These are phyloP conservation scores for Baudoinia panamericana DNA, from an alignment of 495 filamentous ascomycete species.

Conservation along the genomic window DNA sequence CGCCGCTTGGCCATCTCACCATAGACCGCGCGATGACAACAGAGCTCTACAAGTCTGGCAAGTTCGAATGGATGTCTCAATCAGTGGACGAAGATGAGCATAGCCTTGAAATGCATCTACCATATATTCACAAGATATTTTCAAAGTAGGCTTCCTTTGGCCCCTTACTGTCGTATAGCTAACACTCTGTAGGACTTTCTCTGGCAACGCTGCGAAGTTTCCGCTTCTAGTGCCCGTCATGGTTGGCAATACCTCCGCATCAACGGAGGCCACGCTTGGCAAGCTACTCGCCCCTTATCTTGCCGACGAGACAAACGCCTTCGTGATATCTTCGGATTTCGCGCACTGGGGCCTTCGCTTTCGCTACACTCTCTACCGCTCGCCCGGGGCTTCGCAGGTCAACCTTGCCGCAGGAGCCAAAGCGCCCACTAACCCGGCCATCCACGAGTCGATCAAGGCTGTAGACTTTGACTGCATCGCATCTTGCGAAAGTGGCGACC, in stretches of 20 bases:
- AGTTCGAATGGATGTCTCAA: slow-evolving; percentile 62
- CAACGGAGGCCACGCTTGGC: slow-evolving; percentile 58
- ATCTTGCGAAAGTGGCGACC: slow-evolving; percentile 61
- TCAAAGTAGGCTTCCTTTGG: slow-evolving; percentile 37
- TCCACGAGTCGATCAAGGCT: slow-evolving; percentile 67
- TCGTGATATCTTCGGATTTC: slow-evolving; percentile 87
- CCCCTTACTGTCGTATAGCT: not conserved
- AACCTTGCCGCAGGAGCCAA: slow-evolving; percentile 27
- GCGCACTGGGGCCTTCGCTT: slow-evolving; percentile 92
- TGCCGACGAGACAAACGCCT: slow-evolving; percentile 59
- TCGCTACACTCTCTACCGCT: slow-evolving; percentile 70
- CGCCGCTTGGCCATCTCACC: slow-evolving; percentile 67
- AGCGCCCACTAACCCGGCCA: slow-evolving; percentile 41
- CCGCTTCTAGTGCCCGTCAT: slow-evolving; percentile 77
- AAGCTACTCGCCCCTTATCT: slow-evolving; percentile 65
- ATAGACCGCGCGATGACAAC: slow-evolving; percentile 57
- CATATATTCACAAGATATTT: slow-evolving; percentile 80
- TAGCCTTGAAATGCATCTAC: slow-evolving; percentile 92
- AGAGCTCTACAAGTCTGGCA: slow-evolving; percentile 46
- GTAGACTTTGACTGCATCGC: slow-evolving; percentile 74
- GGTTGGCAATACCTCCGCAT: slow-evolving; percentile 58
- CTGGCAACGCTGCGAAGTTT: slow-evolving; percentile 35
- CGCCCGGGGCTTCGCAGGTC: slow-evolving; percentile 21
- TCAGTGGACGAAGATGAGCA: slow-evolving; percentile 75
- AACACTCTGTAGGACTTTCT: slow-evolving; percentile 20